phyloP scores from a whole-genome alignment of 768 basidiomycete species.

The Trametopsis cervina region DNA sequence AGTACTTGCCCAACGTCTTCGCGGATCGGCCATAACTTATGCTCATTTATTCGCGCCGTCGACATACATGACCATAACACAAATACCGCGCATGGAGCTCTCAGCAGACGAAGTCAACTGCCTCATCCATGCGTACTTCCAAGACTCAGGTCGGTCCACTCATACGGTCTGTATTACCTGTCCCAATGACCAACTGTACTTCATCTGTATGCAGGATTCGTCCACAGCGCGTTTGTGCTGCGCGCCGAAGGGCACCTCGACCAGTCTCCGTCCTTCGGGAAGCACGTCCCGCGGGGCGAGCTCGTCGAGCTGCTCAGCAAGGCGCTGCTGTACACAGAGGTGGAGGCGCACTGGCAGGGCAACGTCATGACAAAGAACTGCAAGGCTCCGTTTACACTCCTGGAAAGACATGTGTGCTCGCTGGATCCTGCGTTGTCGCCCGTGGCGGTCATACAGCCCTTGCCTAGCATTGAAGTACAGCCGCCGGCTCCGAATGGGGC shows the following conservation, averaged over 20 bases:
- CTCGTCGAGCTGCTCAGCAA: constrained; percentile 76
- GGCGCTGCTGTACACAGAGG: constrained; percentile 74
- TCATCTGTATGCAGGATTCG: constrained; percentile 57
- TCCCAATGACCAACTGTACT: constrained; percentile 1
- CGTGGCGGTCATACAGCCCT: constrained; percentile 12
- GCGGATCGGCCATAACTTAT: too few relatives aligned
- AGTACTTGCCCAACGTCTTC: too few relatives aligned
- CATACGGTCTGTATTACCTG: neutral
- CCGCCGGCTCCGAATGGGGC: constrained; percentile 6
- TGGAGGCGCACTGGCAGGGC: constrained; percentile 75
- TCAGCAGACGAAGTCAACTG: constrained; percentile 83
- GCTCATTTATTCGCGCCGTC: too few relatives aligned
- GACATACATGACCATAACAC: too few relatives aligned
- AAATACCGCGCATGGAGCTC: too few relatives aligned
- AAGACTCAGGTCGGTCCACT: constrained; percentile 59
- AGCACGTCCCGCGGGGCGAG: constrained; percentile 76
- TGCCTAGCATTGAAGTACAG: constrained; percentile 5
- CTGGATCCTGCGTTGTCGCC: constrained; percentile 33
- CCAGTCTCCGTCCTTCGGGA: constrained; percentile 57
- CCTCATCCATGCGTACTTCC: constrained; percentile 77
- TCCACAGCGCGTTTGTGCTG: constrained; percentile 77
- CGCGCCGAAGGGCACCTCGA: constrained; percentile 70
- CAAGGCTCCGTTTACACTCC: constrained; percentile 64
- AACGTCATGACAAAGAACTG: constrained; percentile 58
- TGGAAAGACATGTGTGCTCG: constrained; percentile 69